phyloP scores from a whole-genome alignment of 805 yeast species.

The Candida taoyuanica region DNA sequence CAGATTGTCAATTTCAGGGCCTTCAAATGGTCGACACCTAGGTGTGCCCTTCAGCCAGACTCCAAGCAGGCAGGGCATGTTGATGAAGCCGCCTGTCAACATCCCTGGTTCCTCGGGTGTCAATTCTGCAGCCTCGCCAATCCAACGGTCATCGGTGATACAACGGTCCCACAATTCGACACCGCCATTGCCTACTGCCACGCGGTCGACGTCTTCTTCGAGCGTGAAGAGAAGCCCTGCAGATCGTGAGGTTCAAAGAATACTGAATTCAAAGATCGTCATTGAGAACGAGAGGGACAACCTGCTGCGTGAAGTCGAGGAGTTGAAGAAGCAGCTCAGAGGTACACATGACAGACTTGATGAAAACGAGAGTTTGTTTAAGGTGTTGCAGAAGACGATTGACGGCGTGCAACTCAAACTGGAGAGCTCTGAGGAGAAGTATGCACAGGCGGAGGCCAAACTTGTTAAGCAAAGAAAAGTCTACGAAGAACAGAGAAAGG shows the following conservation, averaged over 20 bases:
- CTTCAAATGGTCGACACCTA: conserved; percentile 8
- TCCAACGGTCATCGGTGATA: conserved; percentile 1
- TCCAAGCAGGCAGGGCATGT: conserved; percentile 12
- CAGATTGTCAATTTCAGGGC: conserved; percentile 6
- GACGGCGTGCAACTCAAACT: conserved; percentile 7
- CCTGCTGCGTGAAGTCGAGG: conserved; percentile 32
- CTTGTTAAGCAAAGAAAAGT: conserved; percentile 42
- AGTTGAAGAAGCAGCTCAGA: conserved; percentile 8
- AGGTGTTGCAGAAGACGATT: conserved; percentile 13
- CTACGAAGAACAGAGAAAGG: conserved; percentile 51
- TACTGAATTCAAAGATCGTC: conserved; percentile 16
- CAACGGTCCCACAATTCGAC: conserved; percentile 8
- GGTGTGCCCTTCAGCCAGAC: conserved; percentile 15
- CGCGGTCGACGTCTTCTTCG: not conserved
- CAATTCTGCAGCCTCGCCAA: conserved; percentile 1
- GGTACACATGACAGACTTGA: conserved; percentile 27
- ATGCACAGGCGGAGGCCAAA: conserved; percentile 34
- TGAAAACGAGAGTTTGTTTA: conserved; percentile 11
- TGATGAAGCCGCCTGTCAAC: conserved; percentile 2
- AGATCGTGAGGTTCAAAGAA: conserved; percentile 16
- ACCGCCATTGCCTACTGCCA: conserved; percentile 7
- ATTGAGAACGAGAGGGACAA: conserved; percentile 31
- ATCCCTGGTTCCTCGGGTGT: too few relatives aligned
- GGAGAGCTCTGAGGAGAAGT: conserved; percentile 19
- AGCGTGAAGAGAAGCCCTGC: conserved; percentile 4